These are phyloP conservation scores for Ceratocystis diversiconidia DNA, from an alignment of 2,329 filamentous ascomycete genomes.

Conservation along the genomic window DNA sequence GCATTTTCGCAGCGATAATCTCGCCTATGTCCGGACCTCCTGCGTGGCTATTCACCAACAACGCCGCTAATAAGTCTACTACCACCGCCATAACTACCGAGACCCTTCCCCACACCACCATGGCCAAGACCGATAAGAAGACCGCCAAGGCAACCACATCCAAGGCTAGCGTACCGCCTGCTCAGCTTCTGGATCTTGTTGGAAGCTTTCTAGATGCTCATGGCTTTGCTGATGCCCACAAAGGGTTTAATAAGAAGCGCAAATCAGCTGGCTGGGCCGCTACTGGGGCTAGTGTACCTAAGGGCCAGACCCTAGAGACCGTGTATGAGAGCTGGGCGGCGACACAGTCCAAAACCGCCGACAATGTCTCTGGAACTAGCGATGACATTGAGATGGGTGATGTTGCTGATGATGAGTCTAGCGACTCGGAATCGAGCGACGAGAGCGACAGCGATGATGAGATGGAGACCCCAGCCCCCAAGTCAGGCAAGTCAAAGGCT, in stretches of 20 bases:
- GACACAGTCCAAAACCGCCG: conserved; percentile 10
- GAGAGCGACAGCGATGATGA: conserved; percentile 20
- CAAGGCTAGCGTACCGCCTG: conserved; percentile 31
- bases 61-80: conserved; percentile 22
- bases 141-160: conserved; percentile 20
- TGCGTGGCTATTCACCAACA: conserved; percentile 33
- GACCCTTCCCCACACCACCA: conserved; percentile 13
- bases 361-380: not conserved
- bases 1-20: not conserved
- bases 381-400: conserved; percentile 21
- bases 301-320: conserved; percentile 32
- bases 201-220: conserved; percentile 51
- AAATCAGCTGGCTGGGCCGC: conserved; percentile 37
- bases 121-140: conserved; percentile 27
- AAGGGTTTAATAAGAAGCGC: conserved; percentile 49
- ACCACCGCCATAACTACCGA: conserved; percentile 18
- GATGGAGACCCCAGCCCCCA: conserved; percentile 20
- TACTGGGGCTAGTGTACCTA: conserved; percentile 19
- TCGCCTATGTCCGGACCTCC: conserved; percentile 23
- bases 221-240: conserved; percentile 47
- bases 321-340: conserved; percentile 40
- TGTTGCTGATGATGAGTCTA: conserved; percentile 16
- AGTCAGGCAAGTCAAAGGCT: conserved; percentile 20
- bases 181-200: conserved; percentile 52
- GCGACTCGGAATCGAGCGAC: conserved; percentile 14